Base-by-base conservation (phyloP, 805 yeast species). In the Candida germanica region DNA sequence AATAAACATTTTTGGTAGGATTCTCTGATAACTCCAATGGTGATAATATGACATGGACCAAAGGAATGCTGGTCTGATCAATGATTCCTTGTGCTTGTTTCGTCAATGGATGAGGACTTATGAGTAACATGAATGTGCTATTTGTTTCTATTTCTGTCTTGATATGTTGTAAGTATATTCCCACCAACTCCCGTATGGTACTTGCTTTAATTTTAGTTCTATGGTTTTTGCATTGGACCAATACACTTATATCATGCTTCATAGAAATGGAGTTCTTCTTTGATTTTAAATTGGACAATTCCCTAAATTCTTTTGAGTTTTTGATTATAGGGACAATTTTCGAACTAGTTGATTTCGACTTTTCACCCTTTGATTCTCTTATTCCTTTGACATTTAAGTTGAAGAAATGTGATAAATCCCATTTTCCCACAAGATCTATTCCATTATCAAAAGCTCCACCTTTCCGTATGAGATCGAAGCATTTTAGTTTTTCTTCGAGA, bases 381-480 rank as follows among this genome's bases (percentile, higher is more conserved):
- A 44, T 44, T 12, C 14, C 33, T 18, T 26, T 21, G 18, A 33
- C 32, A 26, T 44, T 42, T 3, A 44, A 20, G 17, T 50, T 22
- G 42, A 49, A 49, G 49, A 52, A 51, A 27, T 42, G 47, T 18
- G 46, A 36, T 31, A 69, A 51, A 36, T 71, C 56, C 82, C 83
- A 77, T 27, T 59, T 59, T 0, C 81, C 82, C 14, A 71, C 49
- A 4, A 79, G 50, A 48, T 79, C 84, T 3, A 78, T 58, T 0
- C 84, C 84, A 35, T 70, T 64, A 45, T 79, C 84, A 33, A 69
- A 66, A 1, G 77, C 61, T 1, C 83, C 80, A 1, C 84, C 84
- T 26, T 63, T 67, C 27, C 74, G 69, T 1, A 59, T 42, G 30
- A 76, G 38, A 22, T 61, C 50, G 11, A 49, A 46, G 29, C 74